phyloP scores from a whole-genome alignment of 169 alveolate species.

The Eimeria necatrix region DNA sequence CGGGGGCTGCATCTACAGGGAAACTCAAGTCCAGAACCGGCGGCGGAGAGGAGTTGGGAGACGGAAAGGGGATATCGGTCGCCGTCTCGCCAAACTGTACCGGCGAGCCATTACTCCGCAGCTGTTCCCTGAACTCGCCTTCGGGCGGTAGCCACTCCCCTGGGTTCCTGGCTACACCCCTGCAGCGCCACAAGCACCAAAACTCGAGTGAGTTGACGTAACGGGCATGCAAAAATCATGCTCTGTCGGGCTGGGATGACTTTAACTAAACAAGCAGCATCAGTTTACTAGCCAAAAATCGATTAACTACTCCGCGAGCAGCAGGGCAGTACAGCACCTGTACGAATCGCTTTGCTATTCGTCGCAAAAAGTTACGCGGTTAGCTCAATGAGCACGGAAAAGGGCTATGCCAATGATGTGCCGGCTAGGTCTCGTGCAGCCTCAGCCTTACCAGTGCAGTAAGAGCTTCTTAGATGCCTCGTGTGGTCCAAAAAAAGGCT shows the following conservation, averaged over 20 bases:
- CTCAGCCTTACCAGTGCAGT: slow-evolving; percentile 68
- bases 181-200: not conserved
- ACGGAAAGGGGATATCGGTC: slow-evolving; percentile 70
- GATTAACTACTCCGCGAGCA: no score
- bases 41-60: slow-evolving; percentile 50
- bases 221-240: not conserved
- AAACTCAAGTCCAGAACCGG: slow-evolving; percentile 43
- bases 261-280: no score
- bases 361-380: no score
- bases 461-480: slow-evolving; percentile 43
- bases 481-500: slow-evolving; percentile 61
- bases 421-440: no score
- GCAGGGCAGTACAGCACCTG: no score
- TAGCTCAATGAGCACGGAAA: no score
- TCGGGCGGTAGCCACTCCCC: slow-evolving; percentile 74
- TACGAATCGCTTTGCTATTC: no score
- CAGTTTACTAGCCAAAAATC: no score
- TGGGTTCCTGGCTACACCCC: slow-evolving; percentile 77
- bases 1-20: slow-evolving; percentile 69
- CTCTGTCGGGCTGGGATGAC: no score
- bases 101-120: slow-evolving; percentile 29
- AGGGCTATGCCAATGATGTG: no score
- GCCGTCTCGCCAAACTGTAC: slow-evolving; percentile 30
- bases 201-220: no score
- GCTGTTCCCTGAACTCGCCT: slow-evolving; percentile 14